Base-by-base conservation (phyloP, 148 eudicot genomes). In the Rhododendron simsii region DNA sequence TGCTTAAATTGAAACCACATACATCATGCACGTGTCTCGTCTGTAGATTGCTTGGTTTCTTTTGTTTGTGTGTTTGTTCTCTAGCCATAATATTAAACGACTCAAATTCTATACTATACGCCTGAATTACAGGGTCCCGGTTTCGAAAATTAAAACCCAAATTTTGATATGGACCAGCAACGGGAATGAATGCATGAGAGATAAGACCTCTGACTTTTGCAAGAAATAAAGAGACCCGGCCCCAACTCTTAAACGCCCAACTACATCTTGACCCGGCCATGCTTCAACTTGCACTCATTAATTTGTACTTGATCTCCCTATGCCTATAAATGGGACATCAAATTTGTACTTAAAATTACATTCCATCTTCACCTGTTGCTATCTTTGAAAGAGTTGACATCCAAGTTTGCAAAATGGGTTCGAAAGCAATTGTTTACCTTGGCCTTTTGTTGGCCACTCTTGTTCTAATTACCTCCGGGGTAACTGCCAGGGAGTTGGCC, bases 381-480 rank as follows among this genome's bases (percentile, higher is more conserved):
- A 9, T 78, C 5, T n/a, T 5, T 57, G 16, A 35, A 5, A 39
- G 8, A 39, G 13, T 41, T 11, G 21, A 10, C 6, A 16, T 2
- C 41, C 3, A n/a, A 26, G 14, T 23, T 13, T 3, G 28, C 28
- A 23, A 67, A 26, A 69, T 69, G 90, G 86, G 78, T 71, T 86
- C 88, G 48, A 89, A 81, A 67, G n/a, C 65, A 41, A 10, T 89
- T 35, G n/a, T 86, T 21, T 33, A 74, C 26, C 44, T 89, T n/a
- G 82, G 85, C 69, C 88, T 89, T 20, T 51, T 81, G 41, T 57
- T 89, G 73, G 86, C 86, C 44, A 10, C 80, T 48, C 16, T 78
- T 41, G 55, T 86, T 35, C 86, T 89, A 33, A 73, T 86, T 48
- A 21, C 84, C 55, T 78, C 86, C 6, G 88, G 86, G 71, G 88